A percentile compares a stretch with the other conserved stretches of the same genome.
Conservation (phyloP, 495 filamentous ascomycete genomes). For the Choiromyces venosus region DNA sequence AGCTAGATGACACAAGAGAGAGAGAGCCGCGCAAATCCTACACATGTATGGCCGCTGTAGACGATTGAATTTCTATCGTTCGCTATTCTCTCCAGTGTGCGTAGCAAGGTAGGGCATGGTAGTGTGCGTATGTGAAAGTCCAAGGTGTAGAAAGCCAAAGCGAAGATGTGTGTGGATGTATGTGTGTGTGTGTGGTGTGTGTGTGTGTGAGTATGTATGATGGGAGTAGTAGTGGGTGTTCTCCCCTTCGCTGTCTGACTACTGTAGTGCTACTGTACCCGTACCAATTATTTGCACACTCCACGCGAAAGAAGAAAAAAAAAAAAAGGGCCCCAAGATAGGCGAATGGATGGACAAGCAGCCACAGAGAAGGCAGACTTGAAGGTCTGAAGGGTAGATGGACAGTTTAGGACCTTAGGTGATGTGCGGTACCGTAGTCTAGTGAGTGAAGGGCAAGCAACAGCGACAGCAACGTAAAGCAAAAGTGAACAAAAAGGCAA, state of each 20-base stretch:
- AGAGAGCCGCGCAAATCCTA: background rate
- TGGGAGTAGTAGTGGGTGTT: background rate
- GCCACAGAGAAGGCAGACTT: constrained; percentile 1
- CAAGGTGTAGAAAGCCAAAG: background rate
- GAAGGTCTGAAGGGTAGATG: background rate
- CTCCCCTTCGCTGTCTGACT: background rate
- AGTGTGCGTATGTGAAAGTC: background rate
- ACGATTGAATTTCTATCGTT: background rate
- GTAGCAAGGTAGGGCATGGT: constrained; percentile 4
- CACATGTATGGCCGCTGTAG: background rate
- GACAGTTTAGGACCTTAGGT: background rate
- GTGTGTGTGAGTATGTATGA: background rate
- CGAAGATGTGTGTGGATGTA: background rate
- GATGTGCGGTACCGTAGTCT: constrained; percentile 2
- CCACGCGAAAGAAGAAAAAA: background rate
- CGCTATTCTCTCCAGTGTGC: constrained; percentile 3
- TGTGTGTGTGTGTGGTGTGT: background rate
- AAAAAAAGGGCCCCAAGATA: background rate
- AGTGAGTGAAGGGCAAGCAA: background rate
- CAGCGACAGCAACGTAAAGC: background rate
- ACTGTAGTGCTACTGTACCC: background rate
- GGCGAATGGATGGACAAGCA: background rate
- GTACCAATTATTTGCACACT: background rate
- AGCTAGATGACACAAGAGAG: constrained; percentile 1
- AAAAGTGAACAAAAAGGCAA: background rate